These are phyloP conservation scores for Sugiyamaella marilandica DNA, from an alignment of 805 yeast genomes.

Conservation along the genomic window DNA sequence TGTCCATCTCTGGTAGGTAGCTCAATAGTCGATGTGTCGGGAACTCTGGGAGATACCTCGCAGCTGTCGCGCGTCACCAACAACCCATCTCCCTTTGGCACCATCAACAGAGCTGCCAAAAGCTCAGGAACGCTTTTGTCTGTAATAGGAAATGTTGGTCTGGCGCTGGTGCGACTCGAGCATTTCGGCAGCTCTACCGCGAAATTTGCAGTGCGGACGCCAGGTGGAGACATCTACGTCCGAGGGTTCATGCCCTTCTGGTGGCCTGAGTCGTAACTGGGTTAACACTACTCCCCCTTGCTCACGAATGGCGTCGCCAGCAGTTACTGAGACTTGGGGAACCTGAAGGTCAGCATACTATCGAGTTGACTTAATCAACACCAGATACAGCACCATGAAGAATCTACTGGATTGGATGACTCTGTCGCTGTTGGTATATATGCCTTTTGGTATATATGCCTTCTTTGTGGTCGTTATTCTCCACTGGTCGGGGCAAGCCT, in stretches of 20 bases:
- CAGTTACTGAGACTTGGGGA: background rate
- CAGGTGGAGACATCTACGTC: conserved; percentile 36
- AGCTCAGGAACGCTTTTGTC: conserved; percentile 61
- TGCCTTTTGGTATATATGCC: no score
- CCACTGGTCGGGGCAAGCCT: no score
- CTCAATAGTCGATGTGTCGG: conserved; percentile 14
- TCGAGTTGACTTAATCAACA: no score
- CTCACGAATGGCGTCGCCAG: background rate
- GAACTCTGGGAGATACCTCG: conserved; percentile 4
- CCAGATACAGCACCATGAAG: no score
- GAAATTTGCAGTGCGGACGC: conserved; percentile 29
- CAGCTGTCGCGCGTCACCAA: conserved; percentile 6
- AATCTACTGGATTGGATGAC: no score
- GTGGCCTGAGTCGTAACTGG: conserved; percentile 51
- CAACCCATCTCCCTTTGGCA: conserved; percentile 20
- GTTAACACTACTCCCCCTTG: background rate
- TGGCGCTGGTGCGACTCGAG: conserved; percentile 54
- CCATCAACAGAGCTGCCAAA: conserved; percentile 30
- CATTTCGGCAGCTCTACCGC: conserved; percentile 37
- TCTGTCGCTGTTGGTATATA: no score
- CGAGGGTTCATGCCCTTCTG: conserved; percentile 61
- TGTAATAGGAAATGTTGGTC: conserved; percentile 55
- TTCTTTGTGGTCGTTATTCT: no score
- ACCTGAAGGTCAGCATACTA: no score
- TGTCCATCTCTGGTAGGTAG: conserved; percentile 16